Conservation (phyloP, 306 rosid genomes). For the Castanea crenata region DNA sequence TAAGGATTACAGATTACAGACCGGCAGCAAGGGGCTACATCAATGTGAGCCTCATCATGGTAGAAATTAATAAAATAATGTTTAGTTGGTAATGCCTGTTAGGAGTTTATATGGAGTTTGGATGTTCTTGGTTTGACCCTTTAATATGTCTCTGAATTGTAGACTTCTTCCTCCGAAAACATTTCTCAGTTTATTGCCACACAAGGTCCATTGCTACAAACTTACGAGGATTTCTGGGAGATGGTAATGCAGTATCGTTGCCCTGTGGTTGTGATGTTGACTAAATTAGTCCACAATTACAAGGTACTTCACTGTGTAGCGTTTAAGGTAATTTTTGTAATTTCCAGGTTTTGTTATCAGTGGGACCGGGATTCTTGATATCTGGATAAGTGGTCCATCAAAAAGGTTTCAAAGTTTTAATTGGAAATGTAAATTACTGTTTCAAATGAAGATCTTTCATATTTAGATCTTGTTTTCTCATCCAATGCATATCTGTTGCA, state of each 20-base stretch:
- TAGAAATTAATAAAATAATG: conserved; percentile 14
- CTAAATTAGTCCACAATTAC: conserved; percentile 72
- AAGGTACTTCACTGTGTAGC: conserved; percentile 42
- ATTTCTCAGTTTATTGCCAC: conserved; percentile 83
- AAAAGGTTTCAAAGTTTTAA: background rate
- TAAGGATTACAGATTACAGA: conserved; percentile 82
- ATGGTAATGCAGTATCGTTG: conserved; percentile 74
- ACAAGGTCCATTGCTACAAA: conserved; percentile 91
- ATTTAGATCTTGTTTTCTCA: too few species aligned
- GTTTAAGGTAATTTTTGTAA: conserved; percentile 9
- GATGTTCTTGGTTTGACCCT: conserved; percentile 15
- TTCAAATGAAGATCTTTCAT: background rate
- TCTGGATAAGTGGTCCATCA: background rate
- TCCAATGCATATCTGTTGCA: too few species aligned
- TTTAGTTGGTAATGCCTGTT: conserved; percentile 6
- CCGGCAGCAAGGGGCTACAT: conserved; percentile 82
- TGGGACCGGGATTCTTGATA: background rate
- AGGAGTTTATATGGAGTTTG: background rate
- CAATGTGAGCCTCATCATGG: conserved; percentile 79
- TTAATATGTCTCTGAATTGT: conserved; percentile 23
- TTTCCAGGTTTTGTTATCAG: background rate
- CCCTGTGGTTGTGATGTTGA: conserved; percentile 89
- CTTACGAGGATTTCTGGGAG: conserved; percentile 97
- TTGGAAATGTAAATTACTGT: background rate
- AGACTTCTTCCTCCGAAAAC: conserved; percentile 56